phyloP scores from a whole-genome alignment of 805 yeast genomes.

The Jamesozyma rosinii region DNA sequence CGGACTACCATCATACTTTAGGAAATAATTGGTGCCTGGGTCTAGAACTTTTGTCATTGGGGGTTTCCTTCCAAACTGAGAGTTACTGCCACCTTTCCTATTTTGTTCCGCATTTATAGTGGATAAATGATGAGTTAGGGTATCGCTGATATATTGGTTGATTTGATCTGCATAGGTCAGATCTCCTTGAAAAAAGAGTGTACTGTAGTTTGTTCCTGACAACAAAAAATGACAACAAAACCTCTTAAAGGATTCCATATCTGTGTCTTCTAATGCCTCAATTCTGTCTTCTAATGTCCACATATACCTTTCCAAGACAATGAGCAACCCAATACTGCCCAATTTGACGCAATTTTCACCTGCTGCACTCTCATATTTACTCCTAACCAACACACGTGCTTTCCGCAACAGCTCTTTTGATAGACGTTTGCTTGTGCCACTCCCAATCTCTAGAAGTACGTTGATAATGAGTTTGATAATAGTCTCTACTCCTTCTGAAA shows the following conservation, averaged over 20 bases:
- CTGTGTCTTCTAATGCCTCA: constrained; percentile 45
- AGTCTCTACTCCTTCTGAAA: constrained; percentile 31
- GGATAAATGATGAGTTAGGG: constrained; percentile 23
- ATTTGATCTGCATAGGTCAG: constrained; percentile 21
- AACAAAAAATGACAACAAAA: constrained; percentile 27
- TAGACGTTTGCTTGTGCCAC: not conserved
- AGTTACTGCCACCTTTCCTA: no score
- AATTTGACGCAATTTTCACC: constrained; percentile 39
- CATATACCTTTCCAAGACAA: constrained; percentile 46
- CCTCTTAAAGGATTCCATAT: constrained; percentile 28
- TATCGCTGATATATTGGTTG: constrained; percentile 19
- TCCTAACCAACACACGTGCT: constrained; percentile 41
- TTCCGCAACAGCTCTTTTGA: constrained; percentile 35
- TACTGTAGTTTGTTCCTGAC: constrained; percentile 22
- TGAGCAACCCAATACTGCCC: constrained; percentile 42
- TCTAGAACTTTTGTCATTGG: constrained; percentile 35
- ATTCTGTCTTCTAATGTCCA: constrained; percentile 48
- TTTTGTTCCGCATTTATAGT: not conserved
- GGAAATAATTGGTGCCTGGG: constrained; percentile 30
- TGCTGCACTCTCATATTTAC: constrained; percentile 37
- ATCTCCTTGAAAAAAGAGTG: constrained; percentile 47
- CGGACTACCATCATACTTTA: constrained; percentile 30
- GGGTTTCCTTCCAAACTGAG: no score
- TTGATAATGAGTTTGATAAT: constrained; percentile 31
- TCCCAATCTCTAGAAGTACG: constrained; percentile 23